phyloP scores from a whole-genome alignment of 2,329 filamentous ascomycete genomes.

The Juglanconis juglandina region DNA sequence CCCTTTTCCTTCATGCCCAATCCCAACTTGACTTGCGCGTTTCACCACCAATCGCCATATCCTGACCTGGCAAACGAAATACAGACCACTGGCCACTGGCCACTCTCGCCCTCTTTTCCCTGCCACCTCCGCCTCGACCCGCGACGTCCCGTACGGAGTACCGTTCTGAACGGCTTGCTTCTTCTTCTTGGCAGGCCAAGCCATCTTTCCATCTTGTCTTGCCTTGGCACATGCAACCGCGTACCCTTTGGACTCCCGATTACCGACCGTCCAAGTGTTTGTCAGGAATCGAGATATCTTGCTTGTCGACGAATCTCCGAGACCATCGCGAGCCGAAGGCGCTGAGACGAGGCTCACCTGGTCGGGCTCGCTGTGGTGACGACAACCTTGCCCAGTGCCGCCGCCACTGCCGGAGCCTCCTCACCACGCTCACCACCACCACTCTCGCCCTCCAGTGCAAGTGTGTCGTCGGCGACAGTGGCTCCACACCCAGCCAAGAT shows the following conservation, averaged over 20 bases:
- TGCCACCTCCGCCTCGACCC: conserved; percentile 9
- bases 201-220: conserved; percentile 21
- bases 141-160: conserved; percentile 11
- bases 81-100: neutral
- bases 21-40: too few species aligned
- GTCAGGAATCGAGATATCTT: neutral
- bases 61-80: too few species aligned
- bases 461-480: conserved; percentile 1
- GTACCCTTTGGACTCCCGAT: neutral
- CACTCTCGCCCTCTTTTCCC: neutral
- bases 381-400: neutral
- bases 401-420: conserved; percentile 6
- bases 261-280: neutral
- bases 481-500: conserved; percentile 10
- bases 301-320: too few species aligned
- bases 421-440: neutral
- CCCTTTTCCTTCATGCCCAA: too few species aligned
- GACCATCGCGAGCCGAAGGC: neutral
- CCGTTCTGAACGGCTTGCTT: conserved; percentile 8
- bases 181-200: conserved; percentile 20
- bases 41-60: too few species aligned
- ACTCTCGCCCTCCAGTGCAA: neutral
- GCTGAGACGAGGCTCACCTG: neutral
- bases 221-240: conserved; percentile 32
- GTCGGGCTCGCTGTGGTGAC: neutral